Percentiles rank a stretch among this genome's conserved stretches.
phyloP scores from a whole-genome alignment of 495 filamentous ascomycete species.

The Penicillium mononematosum region DNA sequence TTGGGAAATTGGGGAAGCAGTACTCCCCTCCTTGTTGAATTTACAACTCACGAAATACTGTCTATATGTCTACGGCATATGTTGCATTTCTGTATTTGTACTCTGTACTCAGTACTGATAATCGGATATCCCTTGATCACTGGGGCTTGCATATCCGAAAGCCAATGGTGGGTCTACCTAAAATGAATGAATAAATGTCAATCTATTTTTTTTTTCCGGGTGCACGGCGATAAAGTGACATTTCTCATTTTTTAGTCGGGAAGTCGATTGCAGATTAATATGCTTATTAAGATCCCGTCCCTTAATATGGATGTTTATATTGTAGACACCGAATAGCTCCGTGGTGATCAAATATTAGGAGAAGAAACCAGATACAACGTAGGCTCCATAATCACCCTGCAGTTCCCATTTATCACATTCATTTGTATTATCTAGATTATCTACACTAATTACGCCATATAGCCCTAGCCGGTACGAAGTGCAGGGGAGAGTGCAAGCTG shows the following conservation, averaged over 20 bases:
- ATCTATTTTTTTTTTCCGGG: conserved; percentile 1
- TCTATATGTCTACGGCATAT: not conserved
- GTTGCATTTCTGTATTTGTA: not conserved
- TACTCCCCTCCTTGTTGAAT: not conserved
- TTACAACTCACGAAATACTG: not conserved
- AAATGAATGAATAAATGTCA: not conserved
- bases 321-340: not conserved
- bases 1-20: not conserved
- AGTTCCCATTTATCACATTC: not conserved
- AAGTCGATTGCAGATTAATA: not conserved
- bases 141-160: not conserved
- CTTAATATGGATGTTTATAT: not conserved
- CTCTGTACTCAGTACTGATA: not conserved
- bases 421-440: not conserved
- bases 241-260: not conserved
- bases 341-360: not conserved
- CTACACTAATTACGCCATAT: not conserved
- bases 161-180: not conserved
- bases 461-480: conserved; percentile 18
- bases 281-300: not conserved
- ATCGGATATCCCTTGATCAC: not conserved
- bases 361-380: not conserved
- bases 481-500: not conserved
- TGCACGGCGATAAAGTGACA: not conserved
- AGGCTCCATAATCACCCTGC: not conserved